Conservation (phyloP, 2,329 filamentous ascomycete species). For the Cordyceps fumosorosea region DNA sequence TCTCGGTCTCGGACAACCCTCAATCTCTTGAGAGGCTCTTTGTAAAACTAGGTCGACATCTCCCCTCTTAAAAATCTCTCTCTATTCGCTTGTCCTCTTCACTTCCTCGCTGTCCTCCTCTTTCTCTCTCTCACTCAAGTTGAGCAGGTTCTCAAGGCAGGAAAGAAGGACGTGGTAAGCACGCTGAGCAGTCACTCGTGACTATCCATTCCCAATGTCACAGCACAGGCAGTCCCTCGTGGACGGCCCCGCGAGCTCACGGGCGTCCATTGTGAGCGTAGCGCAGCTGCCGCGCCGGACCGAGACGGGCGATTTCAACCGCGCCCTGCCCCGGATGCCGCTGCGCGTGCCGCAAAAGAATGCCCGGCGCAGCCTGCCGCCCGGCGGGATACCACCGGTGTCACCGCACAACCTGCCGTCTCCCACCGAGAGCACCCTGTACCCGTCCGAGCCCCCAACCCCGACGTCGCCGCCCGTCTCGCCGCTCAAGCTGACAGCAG, state of each 20-base stretch:
- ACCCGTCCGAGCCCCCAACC: background rate
- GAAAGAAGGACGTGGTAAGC: background rate
- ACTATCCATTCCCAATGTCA: background rate
- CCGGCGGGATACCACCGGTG: constrained; percentile 14
- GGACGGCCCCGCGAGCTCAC: constrained; percentile 15
- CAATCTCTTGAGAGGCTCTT: background rate
- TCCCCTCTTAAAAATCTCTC: background rate
- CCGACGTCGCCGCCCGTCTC: background rate
- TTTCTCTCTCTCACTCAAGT: background rate
- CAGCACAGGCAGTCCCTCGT: background rate
- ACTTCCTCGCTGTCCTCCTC: background rate
- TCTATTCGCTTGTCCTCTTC: background rate
- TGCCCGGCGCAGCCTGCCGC: constrained; percentile 19
- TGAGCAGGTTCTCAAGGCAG: background rate
- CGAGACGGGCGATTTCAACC: constrained; percentile 27
- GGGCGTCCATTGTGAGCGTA: constrained; percentile 22
- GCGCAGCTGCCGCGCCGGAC: constrained; percentile 31
- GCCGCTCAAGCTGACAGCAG: constrained; percentile 13
- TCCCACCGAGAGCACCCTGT: background rate
- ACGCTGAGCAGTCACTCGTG: background rate
- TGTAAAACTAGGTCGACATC: background rate
- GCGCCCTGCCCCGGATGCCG: constrained; percentile 19
- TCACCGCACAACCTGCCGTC: background rate
- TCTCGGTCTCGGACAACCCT: background rate
- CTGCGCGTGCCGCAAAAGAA: constrained; percentile 26